Evolutionary conservation across 768 basidiomycete species (phyloP), one percentile per base, ranked within the genome.

Genomic region (Leccinum arenicola): DNA sequence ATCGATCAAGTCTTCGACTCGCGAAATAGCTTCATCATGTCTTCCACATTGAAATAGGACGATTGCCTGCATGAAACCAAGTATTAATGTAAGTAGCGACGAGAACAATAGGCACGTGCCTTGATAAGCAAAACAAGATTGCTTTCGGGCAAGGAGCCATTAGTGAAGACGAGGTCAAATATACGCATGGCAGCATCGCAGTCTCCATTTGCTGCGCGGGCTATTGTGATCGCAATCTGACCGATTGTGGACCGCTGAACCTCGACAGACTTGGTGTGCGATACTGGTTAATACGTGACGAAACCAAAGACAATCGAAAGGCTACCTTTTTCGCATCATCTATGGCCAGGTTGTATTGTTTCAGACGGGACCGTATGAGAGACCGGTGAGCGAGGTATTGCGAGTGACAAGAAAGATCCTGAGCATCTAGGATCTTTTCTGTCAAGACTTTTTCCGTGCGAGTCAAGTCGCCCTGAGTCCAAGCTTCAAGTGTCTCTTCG

Each of bases 121-220:
- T 63, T 66, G 23, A 66, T 54, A 4, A 57, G 27, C n/a, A 66
- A 40, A 6, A 62, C 58, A 45, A 59, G 33, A 2, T 27, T 40
- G 11, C 19, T 59, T n/a, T 66, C 65, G 5, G 6, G 8, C 5
- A 47, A 7, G 11, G 21, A 27, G 19, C 31, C n/a, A 0, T 57
- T 17, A 1, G 6, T 33, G 40, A 66, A 66, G 3, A 52, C 49
- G 17, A 62, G 57, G 38, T 66, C 61, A 27, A 65, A 59, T 19
- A 17, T 2, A 25, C 48, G 19, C 25, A 54, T 48, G 12, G 31
- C 64, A 4, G 17, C 38, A 3, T 63, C 61, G 3, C 33, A 9
- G 2, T 62, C 54, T 4, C 53, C 60, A n/a, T 47, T 33, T 1
- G 49, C n/a, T 19, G 12, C 8, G 1, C 1, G 23, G 0, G 57